Percentiles rank a stretch among this genome's conserved stretches.
phyloP scores from a whole-genome alignment of 2,329 filamentous ascomycete species.

The Boeremia exigua region DNA sequence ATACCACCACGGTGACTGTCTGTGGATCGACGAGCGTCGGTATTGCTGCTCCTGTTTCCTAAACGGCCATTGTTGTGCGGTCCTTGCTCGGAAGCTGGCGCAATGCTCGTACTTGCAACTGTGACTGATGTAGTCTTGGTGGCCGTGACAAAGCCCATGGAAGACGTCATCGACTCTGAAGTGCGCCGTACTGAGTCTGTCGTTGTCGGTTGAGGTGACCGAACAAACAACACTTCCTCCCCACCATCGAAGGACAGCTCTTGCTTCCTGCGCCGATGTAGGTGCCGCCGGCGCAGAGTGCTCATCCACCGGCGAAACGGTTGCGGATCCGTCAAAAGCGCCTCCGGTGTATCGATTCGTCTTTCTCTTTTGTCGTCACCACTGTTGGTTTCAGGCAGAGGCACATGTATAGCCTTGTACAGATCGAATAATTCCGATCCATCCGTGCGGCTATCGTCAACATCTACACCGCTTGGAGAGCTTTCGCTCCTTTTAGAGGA shows the following conservation, averaged over 20 bases:
- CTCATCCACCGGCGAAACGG: constrained; percentile 78
- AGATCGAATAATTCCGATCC: constrained; percentile 34
- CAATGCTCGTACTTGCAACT: constrained; percentile 72
- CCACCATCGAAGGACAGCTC: constrained; percentile 47
- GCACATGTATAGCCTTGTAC: constrained; percentile 42
- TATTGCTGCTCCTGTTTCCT: constrained; percentile 65
- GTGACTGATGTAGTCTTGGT: constrained; percentile 84
- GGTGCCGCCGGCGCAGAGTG: constrained; percentile 66
- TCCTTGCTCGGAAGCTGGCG: constrained; percentile 64
- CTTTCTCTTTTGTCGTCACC: constrained; percentile 15
- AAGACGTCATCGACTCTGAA: constrained; percentile 70
- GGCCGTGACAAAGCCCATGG: constrained; percentile 78
- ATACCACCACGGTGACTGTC: constrained; percentile 60
- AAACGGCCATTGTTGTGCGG: constrained; percentile 65
- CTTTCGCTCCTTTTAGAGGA: constrained; percentile 14
- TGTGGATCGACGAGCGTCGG: constrained; percentile 66
- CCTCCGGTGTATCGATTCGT: not conserved
- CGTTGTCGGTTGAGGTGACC: constrained; percentile 13
- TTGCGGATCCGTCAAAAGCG: constrained; percentile 17
- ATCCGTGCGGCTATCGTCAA: constrained; percentile 23
- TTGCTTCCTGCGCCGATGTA: constrained; percentile 44
- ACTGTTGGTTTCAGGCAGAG: constrained; percentile 35
- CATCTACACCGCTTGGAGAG: constrained; percentile 19
- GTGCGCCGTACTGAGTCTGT: constrained; percentile 45
- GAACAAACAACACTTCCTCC: constrained; percentile 16